These are phyloP conservation scores for Primulina huaijiensis DNA, from an alignment of 257 asterid species.

Conservation along the genomic window DNA sequence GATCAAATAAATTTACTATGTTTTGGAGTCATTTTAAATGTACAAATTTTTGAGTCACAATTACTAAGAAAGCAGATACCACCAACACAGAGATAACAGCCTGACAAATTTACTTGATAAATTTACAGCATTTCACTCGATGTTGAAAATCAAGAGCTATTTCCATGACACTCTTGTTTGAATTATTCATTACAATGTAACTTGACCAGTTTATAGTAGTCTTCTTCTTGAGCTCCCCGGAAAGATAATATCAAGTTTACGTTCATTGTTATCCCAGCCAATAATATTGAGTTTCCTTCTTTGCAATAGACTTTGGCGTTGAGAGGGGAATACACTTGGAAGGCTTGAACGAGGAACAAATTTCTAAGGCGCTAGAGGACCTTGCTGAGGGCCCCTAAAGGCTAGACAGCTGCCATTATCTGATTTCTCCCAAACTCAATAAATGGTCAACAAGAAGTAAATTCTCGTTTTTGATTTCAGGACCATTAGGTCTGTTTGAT, in stretches of 20 bases:
- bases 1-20: no score
- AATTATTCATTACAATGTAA: not conserved
- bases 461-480: constrained; percentile 15
- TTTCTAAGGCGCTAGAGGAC: constrained; percentile 75
- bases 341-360: constrained; percentile 71
- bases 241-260: not conserved
- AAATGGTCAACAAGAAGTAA: constrained; percentile 28
- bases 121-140: no score
- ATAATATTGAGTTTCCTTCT: constrained; percentile 11
- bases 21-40: no score
- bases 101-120: no score
- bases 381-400: constrained; percentile 55
- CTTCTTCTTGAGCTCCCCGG: not conserved
- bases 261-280: constrained; percentile 13
- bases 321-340: constrained; percentile 74
- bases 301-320: constrained; percentile 60
- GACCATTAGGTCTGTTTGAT: constrained; percentile 13
- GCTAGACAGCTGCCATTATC: constrained; percentile 18
- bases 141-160: no score
- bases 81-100: no score
- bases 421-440: constrained; percentile 25
- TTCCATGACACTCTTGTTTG: no score
- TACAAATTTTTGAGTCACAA: no score
- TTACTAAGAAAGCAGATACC: no score
- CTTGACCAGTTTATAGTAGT: constrained; percentile 2